Evolutionary conservation across 129 eudicot species (phyloP), one percentile per base, ranked within the genome.

Genomic region (Lonicera japonica): DNA sequence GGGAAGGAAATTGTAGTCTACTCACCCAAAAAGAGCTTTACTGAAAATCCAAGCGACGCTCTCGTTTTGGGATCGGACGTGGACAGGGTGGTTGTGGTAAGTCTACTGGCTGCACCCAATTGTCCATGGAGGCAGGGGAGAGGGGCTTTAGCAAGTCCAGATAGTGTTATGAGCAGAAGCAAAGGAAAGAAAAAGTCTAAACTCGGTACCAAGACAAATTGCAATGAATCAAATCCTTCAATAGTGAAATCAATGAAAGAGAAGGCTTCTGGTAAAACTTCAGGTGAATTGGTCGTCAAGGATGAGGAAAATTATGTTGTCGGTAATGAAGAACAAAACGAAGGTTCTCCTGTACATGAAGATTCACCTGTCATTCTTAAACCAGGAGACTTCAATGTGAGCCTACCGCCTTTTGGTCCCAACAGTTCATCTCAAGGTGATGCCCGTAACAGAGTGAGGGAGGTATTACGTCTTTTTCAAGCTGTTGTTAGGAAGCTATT

Each of bases 391-490:
- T 55, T 65, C 21, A 90, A 65, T 13, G 79, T 92, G 13, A n/a
- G 43, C 16, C 70, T 78, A 23, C 90, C 90, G 54, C 96, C 90
- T 21, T 71, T 65, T 61, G 88, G 84, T 50, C 90, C 81, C 25
- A 75, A 54, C 15, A 70, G 75, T 64, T 82, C 84, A 2, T 61
- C 63, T 62, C 40, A 54, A 10, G 67, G 61, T 43, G 90, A 77
- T 68, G 86, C 78, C 61, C 88, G 96, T 22, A 65, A 71, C 29
- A 78, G 57, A 85, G 86, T 87, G 66, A 77, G 95, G 18, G 91
- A 87, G 60, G 61, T 75, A 4, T 78, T 82, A 8, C 72, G 86
- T 41, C 57, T 68, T 21, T 92, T 77, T 57, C 84, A 87, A 20
- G 65, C 50, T 61, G 15, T 80, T 53, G 78, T 83, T 61, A 77